phyloP scores from a whole-genome alignment of 768 basidiomycete genomes.

The Lactifluus piperatus region DNA sequence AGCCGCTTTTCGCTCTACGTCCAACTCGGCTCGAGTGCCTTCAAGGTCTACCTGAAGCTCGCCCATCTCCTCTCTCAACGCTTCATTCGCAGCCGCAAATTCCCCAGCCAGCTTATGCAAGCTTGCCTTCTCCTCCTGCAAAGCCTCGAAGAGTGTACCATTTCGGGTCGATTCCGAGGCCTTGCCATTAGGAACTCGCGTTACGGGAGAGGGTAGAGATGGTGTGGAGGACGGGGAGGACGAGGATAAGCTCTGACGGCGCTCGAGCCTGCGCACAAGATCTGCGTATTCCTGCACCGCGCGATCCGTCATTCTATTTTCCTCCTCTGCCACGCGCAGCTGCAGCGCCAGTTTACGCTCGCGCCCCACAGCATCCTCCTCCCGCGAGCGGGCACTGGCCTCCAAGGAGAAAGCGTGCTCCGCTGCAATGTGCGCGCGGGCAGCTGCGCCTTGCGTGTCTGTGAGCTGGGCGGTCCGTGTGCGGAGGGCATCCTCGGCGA shows the following conservation, averaged over 20 bases:
- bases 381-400: conserved; percentile 42
- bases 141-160: conserved; percentile 22
- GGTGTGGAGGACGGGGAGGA: background rate
- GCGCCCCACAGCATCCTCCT: conserved; percentile 43
- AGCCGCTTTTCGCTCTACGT: conserved; percentile 37
- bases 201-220: background rate
- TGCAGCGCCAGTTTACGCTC: conserved; percentile 41
- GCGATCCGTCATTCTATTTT: conserved; percentile 51
- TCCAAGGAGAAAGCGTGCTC: conserved; percentile 51
- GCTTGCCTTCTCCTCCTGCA: conserved; percentile 41
- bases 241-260: conserved; percentile 28
- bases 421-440: conserved; percentile 33
- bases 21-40: conserved; percentile 37
- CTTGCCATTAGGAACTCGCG: conserved; percentile 5
- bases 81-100: conserved; percentile 39
- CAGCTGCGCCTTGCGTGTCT: conserved; percentile 35
- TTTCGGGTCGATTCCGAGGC: conserved; percentile 1
- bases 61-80: conserved; percentile 38
- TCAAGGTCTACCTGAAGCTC: conserved; percentile 36
- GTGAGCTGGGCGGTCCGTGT: conserved; percentile 41
- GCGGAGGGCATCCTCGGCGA: conserved; percentile 49
- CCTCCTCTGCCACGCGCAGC: conserved; percentile 44
- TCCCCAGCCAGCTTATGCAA: conserved; percentile 42
- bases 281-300: conserved; percentile 69
- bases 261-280: conserved; percentile 58